phyloP scores from a whole-genome alignment of 192 early-diverging fungal genomes.

The Backusella parvicylindrica region DNA sequence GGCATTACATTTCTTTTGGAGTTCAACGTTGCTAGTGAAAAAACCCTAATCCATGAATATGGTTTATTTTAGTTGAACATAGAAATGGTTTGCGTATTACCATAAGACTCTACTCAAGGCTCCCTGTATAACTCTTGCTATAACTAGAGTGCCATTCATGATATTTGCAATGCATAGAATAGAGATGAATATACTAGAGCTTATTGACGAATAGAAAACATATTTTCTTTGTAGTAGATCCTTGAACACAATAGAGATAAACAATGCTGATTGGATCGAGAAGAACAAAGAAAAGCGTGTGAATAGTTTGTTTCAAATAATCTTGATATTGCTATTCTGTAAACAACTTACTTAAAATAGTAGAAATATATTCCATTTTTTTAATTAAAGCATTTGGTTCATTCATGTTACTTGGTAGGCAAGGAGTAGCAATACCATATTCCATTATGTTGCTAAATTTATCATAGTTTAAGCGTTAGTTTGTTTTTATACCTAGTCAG shows the following conservation, averaged over 20 bases:
- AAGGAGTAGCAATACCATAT: not conserved
- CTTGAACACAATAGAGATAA: not conserved
- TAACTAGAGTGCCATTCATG: not conserved
- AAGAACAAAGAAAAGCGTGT: not conserved
- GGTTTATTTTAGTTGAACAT: no score
- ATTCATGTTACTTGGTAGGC: not conserved
- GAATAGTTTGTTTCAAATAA: not conserved
- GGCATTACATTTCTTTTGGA: not conserved
- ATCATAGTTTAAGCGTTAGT: not conserved
- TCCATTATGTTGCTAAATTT: not conserved
- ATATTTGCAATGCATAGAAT: not conserved
- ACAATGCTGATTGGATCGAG: not conserved
- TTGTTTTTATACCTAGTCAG: not conserved
- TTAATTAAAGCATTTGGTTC: not conserved
- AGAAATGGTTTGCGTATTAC: no score
- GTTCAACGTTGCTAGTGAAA: not conserved
- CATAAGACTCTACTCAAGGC: not conserved
- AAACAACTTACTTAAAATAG: conserved; percentile 4
- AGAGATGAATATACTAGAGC: not conserved
- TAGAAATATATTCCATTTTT: not conserved
- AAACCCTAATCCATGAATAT: not conserved
- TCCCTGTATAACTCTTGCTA: not conserved
- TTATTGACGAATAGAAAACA: not conserved
- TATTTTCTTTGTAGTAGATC: not conserved
- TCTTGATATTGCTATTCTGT: not conserved